These are phyloP conservation scores for Cudoniella acicularis DNA, from an alignment of 495 filamentous ascomycete genomes.

Conservation along the genomic window DNA sequence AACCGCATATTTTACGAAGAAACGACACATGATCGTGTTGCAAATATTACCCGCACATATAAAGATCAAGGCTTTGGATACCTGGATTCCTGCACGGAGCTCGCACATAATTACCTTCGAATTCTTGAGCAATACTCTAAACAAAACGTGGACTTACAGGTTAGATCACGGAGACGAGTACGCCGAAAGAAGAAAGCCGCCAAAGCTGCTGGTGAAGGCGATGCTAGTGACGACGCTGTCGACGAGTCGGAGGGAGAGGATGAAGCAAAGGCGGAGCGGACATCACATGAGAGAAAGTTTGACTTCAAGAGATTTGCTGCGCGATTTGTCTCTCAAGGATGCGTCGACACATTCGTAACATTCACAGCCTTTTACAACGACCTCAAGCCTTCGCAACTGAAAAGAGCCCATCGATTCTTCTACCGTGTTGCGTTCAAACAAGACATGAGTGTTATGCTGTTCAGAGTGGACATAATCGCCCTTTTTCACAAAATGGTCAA, in stretches of 20 bases:
- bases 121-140: constrained; percentile 93
- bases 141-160: constrained; percentile 88
- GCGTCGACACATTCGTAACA: constrained; percentile 82
- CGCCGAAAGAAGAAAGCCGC: constrained; percentile 64
- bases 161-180: constrained; percentile 71
- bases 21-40: constrained; percentile 80
- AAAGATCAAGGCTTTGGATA: constrained; percentile 94
- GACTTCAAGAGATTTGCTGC: constrained; percentile 81
- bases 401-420: constrained; percentile 92
- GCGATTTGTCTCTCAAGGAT: constrained; percentile 78
- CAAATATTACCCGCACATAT: constrained; percentile 73
- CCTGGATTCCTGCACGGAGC: constrained; percentile 86
- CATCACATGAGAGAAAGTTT: constrained; percentile 82
- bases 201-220: constrained; percentile 29
- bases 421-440: constrained; percentile 94
- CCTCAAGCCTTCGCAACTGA: constrained; percentile 75
- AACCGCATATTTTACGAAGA: constrained; percentile 98
- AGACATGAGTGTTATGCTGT: constrained; percentile 82
- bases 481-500: constrained; percentile 91
- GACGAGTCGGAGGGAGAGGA: constrained; percentile 77
- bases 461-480: constrained; percentile 83
- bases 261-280: constrained; percentile 59
- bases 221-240: constrained; percentile 44
- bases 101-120: constrained; percentile 84
- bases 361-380: constrained; percentile 81